Evolutionary conservation across 2,329 filamentous ascomycete species (phyloP), one percentile per base, ranked within the genome.

Genomic region (Aaosphaeria pasadenensis): DNA sequence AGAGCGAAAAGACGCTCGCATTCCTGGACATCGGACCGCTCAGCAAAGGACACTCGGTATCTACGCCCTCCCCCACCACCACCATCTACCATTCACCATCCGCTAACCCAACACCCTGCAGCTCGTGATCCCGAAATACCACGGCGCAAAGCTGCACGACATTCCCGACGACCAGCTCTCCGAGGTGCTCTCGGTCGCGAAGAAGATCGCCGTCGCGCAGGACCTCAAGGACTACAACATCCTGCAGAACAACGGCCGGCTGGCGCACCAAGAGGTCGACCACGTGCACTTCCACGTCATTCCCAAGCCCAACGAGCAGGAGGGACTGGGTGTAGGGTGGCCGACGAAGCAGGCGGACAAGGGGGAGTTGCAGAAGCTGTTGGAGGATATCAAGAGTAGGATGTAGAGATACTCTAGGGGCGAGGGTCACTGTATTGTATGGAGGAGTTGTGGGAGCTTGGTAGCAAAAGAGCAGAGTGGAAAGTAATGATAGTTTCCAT

Each of bases 221-320:
- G 89, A 89, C 35, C 85, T 87, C 4, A 76, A 78, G 44, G 82
- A 97, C 71, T 99, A 90, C 79, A 99, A 99, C 67, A 82, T 99
- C 43, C 77, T 99, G 50, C 94, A 99, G 76, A 99, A 99, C 76
- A 99, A 99, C 66, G 94, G 94, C 45, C 78, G 82, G 24, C 82
- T 92, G 63, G 94, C 94, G 13, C 94, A 99, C 72, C 94, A 97
- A 75, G 78, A 87, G 55, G 92, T 99, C 53, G 87, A 90, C 58
- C 94, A 99, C 75, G 92, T 95, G 58, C 91, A 96, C 70, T 92
- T 99, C 73, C 94, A 99, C 67, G 86, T 97, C 84, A 99, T 99
- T 54, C 94, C 94, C 33, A 99, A 99, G 79, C 92, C 94, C 44
- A 95, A 89, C 63, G 77, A 85, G 61, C 65, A 77, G 33, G 88